Evolutionary conservation across 805 yeast species (phyloP), one percentile per base, ranked within the genome.

Genomic region (Komagataella pastoris): DNA sequence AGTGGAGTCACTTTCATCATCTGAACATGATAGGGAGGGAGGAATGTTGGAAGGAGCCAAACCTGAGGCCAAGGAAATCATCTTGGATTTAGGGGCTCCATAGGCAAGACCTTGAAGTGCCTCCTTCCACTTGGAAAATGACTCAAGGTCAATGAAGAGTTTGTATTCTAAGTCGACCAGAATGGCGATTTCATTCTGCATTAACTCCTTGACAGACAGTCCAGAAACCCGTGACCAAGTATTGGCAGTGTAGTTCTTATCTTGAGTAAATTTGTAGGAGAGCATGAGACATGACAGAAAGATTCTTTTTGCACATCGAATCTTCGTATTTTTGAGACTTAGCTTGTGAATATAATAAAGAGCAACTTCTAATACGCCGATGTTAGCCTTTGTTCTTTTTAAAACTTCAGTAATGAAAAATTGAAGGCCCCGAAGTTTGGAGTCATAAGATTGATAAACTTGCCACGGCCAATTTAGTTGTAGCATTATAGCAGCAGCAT

Each of bases 181-280:
- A 18, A 84, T 69, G 6, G 69, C 63, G 24, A 73, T 58, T 65
- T 88, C 95, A 46, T 59, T 61, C 4, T 54, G 53, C 54, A 69
- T 72, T 50, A 88, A 67, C 53, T 77, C 81, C 24, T 62, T 56
- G 3, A 75, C 59, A 19, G 77, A 60, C 46, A 85, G 71, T 0
- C 95, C 93, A 40, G 88, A 76, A 49, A 88, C 81, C 61, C 79
- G 77, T 50, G 83, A 70, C 96, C 96, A 88, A 5, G 85, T 77
- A 55, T 72, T 74, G 57, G 84, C 73, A 30, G 85, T 72, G 64
- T 77, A 85, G 61, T 82, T 83, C 50, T 79, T 76, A 65, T 88
- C 96, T 61, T 81, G 88, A 54, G 75, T 71, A 63, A 80, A 85
- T 62, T 88, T 88, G 50, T 83, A 76, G 3, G 93, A 81, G 44